phyloP scores from a whole-genome alignment of 345 rosid species.

The Populus alba region DNA sequence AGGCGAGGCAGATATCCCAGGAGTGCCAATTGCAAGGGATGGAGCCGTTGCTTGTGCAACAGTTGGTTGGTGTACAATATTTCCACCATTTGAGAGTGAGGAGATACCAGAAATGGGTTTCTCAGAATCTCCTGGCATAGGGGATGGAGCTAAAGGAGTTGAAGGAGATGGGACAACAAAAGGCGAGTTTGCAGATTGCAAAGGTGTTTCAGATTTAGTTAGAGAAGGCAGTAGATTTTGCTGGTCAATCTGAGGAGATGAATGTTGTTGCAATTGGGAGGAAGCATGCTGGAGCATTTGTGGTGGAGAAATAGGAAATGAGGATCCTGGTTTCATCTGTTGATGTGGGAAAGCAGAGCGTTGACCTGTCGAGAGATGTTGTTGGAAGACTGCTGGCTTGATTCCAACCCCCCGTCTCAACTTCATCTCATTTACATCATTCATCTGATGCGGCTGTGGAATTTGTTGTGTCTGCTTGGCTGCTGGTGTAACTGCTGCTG shows the following conservation, averaged over 20 bases:
- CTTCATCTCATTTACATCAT: slow-evolving; percentile 69
- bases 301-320: slow-evolving; percentile 72
- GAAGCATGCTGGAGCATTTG: slow-evolving; percentile 72
- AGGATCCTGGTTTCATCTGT: slow-evolving; percentile 63
- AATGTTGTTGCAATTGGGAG: slow-evolving; percentile 70
- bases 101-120: slow-evolving; percentile 63
- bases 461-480: slow-evolving; percentile 66
- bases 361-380: slow-evolving; percentile 56
- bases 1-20: slow-evolving; percentile 95
- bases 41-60: slow-evolving; percentile 53
- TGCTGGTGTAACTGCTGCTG: slow-evolving; percentile 56
- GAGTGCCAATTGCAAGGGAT: slow-evolving; percentile 93
- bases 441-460: slow-evolving; percentile 63
- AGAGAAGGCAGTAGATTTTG: slow-evolving; percentile 55
- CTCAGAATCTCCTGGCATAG: slow-evolving; percentile 81
- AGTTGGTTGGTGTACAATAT: slow-evolving; percentile 54
- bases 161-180: slow-evolving; percentile 82
- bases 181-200: slow-evolving; percentile 81
- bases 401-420: slow-evolving; percentile 64
- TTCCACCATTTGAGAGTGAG: slow-evolving; percentile 61
- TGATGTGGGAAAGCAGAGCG: slow-evolving; percentile 62
- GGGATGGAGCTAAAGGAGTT: slow-evolving; percentile 87
- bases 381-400: slow-evolving; percentile 71
- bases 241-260: slow-evolving; percentile 94
- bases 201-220: slow-evolving; percentile 70